These are phyloP conservation scores for Gnomoniopsis sp. DNA, from an alignment of 2,329 filamentous ascomycete species.

Conservation along the genomic window DNA sequence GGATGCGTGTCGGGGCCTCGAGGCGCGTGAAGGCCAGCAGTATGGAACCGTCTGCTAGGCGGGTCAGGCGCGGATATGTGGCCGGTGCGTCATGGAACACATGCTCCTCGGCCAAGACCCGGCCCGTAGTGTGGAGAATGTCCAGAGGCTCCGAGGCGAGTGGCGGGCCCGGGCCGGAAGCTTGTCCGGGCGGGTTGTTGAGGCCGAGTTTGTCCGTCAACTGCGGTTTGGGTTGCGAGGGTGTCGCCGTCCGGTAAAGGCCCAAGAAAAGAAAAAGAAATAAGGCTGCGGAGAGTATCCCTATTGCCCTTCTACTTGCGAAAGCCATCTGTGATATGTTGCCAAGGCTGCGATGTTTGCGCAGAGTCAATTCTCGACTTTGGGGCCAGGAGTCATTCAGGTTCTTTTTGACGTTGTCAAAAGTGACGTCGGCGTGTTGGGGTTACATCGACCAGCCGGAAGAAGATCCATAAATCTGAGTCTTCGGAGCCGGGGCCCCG, in stretches of 20 bases:
- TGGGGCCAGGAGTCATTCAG: too few relatives aligned
- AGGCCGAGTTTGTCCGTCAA: background rate
- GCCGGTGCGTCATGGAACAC: slow-evolving; percentile 33
- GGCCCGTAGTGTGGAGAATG: background rate
- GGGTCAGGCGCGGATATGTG: slow-evolving; percentile 45
- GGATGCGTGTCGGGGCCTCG: slow-evolving; percentile 31
- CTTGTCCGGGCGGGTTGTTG: background rate
- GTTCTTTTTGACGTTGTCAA: background rate
- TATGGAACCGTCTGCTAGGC: slow-evolving; percentile 41
- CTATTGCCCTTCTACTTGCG: background rate
- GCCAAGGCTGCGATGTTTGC: background rate
- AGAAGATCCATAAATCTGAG: too few relatives aligned
- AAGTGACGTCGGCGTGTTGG: background rate
- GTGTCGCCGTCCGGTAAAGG: background rate
- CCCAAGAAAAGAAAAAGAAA: background rate
- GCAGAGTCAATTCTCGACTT: background rate
- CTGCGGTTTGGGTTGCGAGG: background rate
- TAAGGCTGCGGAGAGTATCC: background rate
- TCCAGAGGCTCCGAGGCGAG: background rate
- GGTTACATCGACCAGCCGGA: too few relatives aligned
- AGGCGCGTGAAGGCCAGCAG: slow-evolving; percentile 42
- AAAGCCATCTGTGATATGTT: background rate
- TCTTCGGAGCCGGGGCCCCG: too few relatives aligned
- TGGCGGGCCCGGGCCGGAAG: background rate
- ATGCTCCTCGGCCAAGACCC: slow-evolving; percentile 14